Conservation (phyloP, 2,329 filamentous ascomycete genomes). For the Nemania sp. region DNA sequence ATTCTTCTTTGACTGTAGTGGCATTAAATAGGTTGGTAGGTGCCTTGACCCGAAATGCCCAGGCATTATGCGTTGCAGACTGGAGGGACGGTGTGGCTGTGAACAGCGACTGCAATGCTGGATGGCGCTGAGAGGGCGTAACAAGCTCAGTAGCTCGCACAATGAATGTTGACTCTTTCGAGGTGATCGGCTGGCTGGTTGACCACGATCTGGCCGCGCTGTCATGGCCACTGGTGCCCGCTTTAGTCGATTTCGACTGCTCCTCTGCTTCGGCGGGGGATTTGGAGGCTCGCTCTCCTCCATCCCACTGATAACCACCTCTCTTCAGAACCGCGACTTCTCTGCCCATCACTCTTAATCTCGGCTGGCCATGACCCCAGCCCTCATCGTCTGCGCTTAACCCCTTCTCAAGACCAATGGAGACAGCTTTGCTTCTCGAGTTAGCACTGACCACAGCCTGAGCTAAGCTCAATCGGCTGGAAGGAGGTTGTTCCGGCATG, state of each 20-base stretch:
- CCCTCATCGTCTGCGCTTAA: slow-evolving; percentile 69
- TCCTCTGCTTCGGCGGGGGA: slow-evolving; percentile 16
- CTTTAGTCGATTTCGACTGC: slow-evolving; percentile 23
- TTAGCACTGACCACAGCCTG: slow-evolving; percentile 85
- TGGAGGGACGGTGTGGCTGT: slow-evolving; percentile 52
- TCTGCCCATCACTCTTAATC: slow-evolving; percentile 71
- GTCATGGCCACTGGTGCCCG: slow-evolving; percentile 24
- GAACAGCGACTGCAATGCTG: slow-evolving; percentile 53
- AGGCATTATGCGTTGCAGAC: slow-evolving; percentile 61
- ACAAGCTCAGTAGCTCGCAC: slow-evolving; percentile 53
- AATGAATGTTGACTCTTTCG: slow-evolving; percentile 60
- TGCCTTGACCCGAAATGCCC: slow-evolving; percentile 51
- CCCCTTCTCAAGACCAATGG: slow-evolving; percentile 70
- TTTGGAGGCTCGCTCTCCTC: slow-evolving; percentile 40
- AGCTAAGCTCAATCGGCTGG: slow-evolving; percentile 79
- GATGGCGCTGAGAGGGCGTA: slow-evolving; percentile 45
- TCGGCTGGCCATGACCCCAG: slow-evolving; percentile 76
- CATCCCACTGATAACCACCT: slow-evolving; percentile 69
- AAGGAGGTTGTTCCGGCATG: slow-evolving; percentile 82
- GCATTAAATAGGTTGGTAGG: slow-evolving; percentile 39
- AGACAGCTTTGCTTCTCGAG: slow-evolving; percentile 74
- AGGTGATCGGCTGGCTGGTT: slow-evolving; percentile 53
- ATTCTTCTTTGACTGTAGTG: slow-evolving; percentile 51
- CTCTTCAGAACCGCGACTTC: slow-evolving; percentile 76
- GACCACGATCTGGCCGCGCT: slow-evolving; percentile 49